Base-by-base conservation (phyloP, 176 grass and related monocot genomes). In the Rhynchospora tenuis region DNA sequence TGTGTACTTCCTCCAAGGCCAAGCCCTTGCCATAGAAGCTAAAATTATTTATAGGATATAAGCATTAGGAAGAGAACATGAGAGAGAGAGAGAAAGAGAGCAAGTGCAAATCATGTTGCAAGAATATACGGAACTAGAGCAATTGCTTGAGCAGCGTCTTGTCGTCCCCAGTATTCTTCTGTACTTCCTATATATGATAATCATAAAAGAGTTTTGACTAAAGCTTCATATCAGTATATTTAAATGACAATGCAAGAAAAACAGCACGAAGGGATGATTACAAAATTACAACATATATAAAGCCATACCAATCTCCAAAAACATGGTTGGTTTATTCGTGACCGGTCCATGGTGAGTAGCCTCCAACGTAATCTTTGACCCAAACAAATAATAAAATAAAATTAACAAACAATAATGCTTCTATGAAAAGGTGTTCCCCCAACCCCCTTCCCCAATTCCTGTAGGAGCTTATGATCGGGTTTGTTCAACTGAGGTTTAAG, bases 281-380 rank as follows among this genome's bases (percentile, higher is more conserved):
- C 7, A 43, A 1, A 7, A 31, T 43, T 17, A 19, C 10, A 70
- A 70, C 26, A 83, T n/a, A 81, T 15, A 88, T 75, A 90, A 63
- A 28, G 33, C 0, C 26, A 55, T 97, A 97, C 95, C 92, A 88
- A 97, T 94, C 87, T 94, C 92, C 80, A 97, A 59, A 78, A 97
- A 97, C 94, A 94, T 88, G 11, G 92, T 97, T 9, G 88, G 92
- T 33, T 86, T 94, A 83, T 83, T 89, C 38, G 92, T 94, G 58
- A 97, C 83, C 10, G 94, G 94, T 68, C 91, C 91, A 89, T 97
- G 94, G 84, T 97, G 94, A 81, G 94, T 97, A 89, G 90, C 94
- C 86, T 94, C 94, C 73, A 94, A 86, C 7, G 94, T 97, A 83
- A 97, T 84, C 92, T 97, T 84, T 80, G 28, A 76, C 70, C n/a